Base-by-base conservation (phyloP, 1,284 basidiomycete species). In the Ceratobasidium sp. region DNA sequence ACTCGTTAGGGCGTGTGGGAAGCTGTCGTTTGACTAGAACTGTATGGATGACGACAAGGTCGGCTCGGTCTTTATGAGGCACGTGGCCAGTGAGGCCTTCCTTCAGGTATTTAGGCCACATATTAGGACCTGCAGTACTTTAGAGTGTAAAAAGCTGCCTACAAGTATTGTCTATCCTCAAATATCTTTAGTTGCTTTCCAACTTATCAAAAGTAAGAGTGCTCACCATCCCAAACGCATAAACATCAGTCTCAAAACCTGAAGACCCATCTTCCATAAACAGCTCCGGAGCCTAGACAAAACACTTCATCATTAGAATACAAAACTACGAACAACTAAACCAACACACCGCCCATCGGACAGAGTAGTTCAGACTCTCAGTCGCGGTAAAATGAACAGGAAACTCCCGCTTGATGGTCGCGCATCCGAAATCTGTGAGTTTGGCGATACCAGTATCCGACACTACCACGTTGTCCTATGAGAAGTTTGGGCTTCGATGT, bases 351-450 rank as follows among this genome's bases (percentile, higher is more conserved):
- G 66, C 66, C 66, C 66, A 70, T 3, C 66, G 66, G 16, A 70
- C 54, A 1, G 66, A 70, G 21, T 58, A 70, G 30, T 49, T 70
- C 9, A 70, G 30, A 54, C 54, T 70, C 11, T 70, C 54, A 2
- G 66, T 70, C 14, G 46, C 66, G 2, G 66, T 70, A 32, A 70
- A 70, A 38, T 55, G 28, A 30, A 70, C 66, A 18, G 66, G 54
- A 38, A 70, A 70, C 18, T 70, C 54, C 38, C 66, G 52, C 32
- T 49, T 58, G 54, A 70, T 70, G 11, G 54, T 70, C 9, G 66
- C 66, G 21, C 54, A 58, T 46, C 66, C 66, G 32, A 70, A 70
- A 28, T 70, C 66, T 23, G 66, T 70, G 43, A 70, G 38, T 30
- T 58, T 57, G 6, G 54, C 66, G 5, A 47, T 23, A 30, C 66